A percentile compares a stretch with the other conserved stretches of the same genome.
Evolutionary conservation across 495 filamentous ascomycete species (phyloP).

Genomic region (Xylaria flabelliformis): DNA sequence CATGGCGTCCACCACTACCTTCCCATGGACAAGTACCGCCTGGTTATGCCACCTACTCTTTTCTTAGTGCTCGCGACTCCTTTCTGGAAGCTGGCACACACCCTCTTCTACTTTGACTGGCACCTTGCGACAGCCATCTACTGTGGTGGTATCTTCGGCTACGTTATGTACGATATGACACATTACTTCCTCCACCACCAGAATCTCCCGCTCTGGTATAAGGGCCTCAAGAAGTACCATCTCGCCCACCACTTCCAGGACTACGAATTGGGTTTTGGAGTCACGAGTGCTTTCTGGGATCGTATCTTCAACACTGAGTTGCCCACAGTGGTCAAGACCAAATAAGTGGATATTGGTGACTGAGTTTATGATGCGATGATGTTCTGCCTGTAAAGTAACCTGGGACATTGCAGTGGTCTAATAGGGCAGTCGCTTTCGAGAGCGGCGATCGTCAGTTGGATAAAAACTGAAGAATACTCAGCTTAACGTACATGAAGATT

Average conservation of each 20-base stretch:
- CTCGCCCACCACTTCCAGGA: constrained; percentile 96
- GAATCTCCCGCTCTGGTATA: constrained; percentile 87
- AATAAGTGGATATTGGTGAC: constrained; percentile 44
- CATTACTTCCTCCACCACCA: constrained; percentile 99
- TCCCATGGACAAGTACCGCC: constrained; percentile 95
- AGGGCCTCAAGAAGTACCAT: constrained; percentile 93
- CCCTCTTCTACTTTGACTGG: constrained; percentile 86
- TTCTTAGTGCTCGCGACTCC: constrained; percentile 85
- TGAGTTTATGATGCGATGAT: constrained; percentile 14
- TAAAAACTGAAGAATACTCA: constrained; percentile 31
- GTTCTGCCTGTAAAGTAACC: constrained; percentile 22
- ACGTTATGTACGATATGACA: constrained; percentile 94
- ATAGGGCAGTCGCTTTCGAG: not conserved
- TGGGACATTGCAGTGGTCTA: constrained; percentile 2
- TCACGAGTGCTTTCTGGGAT: constrained; percentile 99
- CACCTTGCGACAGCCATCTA: constrained; percentile 75
- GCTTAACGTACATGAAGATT: constrained; percentile 26
- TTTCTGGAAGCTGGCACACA: constrained; percentile 92
- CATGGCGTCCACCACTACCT: constrained; percentile 98
- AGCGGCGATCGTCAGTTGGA: constrained; percentile 29
- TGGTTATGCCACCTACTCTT: constrained; percentile 95
- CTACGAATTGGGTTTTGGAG: constrained; percentile 96
- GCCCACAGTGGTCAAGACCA: constrained; percentile 60
- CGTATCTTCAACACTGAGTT: constrained; percentile 88
- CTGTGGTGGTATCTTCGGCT: constrained; percentile 93